Conservation (phyloP, 2,329 filamentous ascomycete species). For the Fusarium sacchari region DNA sequence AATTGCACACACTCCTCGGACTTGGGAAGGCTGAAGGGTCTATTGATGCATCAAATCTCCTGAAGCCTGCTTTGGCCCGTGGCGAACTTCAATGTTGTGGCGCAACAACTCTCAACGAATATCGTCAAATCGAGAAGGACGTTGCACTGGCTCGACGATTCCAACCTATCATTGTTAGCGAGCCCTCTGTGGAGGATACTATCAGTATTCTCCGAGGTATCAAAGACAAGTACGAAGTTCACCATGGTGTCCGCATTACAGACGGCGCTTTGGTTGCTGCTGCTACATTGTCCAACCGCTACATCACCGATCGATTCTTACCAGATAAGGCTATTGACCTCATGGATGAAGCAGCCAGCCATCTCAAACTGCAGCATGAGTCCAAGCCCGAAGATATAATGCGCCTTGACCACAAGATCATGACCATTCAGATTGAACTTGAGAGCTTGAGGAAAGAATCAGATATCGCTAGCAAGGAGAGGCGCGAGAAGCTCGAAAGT, state of each 20-base stretch:
- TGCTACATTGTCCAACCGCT: slow-evolving; percentile 91
- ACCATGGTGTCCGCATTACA: slow-evolving; percentile 94
- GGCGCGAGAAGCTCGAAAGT: slow-evolving; percentile 84
- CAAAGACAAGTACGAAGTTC: slow-evolving; percentile 97
- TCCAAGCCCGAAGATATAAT: slow-evolving; percentile 96
- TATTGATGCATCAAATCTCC: slow-evolving; percentile 93
- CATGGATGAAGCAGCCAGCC: slow-evolving; percentile 94
- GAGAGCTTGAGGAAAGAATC: slow-evolving; percentile 95
- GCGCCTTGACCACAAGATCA: slow-evolving; percentile 90
- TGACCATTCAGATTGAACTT: slow-evolving; percentile 96
- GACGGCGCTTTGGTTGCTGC: slow-evolving; percentile 92
- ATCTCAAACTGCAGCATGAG: slow-evolving; percentile 91
- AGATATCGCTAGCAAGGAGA: slow-evolving; percentile 87
- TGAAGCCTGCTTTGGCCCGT: slow-evolving; percentile 92
- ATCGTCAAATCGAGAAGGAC: slow-evolving; percentile 94
- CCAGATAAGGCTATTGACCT: slow-evolving; percentile 98
- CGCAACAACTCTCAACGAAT: slow-evolving; percentile 92
- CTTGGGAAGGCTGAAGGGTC: slow-evolving; percentile 95
- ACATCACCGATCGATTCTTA: slow-evolving; percentile 94
- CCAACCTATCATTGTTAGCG: slow-evolving; percentile 92
- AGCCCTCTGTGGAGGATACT: slow-evolving; percentile 90
- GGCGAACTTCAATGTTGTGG: slow-evolving; percentile 96
- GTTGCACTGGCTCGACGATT: slow-evolving; percentile 92
- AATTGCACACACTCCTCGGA: slow-evolving; percentile 89
- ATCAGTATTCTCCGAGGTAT: slow-evolving; percentile 96